Evolutionary conservation across 1,284 basidiomycete species (phyloP).

Genomic region (Leccinum pallidistipes): DNA sequence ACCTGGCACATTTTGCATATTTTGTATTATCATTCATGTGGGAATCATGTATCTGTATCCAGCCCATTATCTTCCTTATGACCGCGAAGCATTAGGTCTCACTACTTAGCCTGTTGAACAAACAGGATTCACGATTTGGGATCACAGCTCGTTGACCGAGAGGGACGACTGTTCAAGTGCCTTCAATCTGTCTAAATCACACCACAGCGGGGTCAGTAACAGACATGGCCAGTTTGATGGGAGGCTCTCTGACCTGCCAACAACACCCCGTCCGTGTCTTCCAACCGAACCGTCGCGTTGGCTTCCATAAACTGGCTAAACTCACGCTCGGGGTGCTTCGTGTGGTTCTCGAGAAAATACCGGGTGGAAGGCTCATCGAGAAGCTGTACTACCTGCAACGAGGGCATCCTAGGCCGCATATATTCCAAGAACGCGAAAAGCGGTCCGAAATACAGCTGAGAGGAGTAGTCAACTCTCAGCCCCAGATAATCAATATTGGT

Average conservation of each 20-base stretch:
- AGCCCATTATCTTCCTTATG: slow-evolving; percentile 2
- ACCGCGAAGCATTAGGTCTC: neutral
- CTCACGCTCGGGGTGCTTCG: slow-evolving; percentile 8
- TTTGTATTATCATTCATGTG: slow-evolving; percentile 32
- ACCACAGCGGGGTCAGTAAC: neutral
- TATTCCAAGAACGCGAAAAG: slow-evolving; percentile 16
- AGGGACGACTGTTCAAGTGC: neutral
- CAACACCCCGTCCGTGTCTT: slow-evolving; percentile 26
- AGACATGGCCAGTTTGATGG: neutral
- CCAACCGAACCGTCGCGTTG: slow-evolving; percentile 18
- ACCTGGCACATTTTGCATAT: slow-evolving; percentile 24
- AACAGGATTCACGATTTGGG: neutral
- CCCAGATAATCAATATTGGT: slow-evolving; percentile 8
- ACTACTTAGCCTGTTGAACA: neutral
- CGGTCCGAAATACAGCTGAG: slow-evolving; percentile 2
- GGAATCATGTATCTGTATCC: slow-evolving; percentile 21
- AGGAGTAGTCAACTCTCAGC: slow-evolving; percentile 3
- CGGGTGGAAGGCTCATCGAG: slow-evolving; percentile 16
- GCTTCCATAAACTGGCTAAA: slow-evolving; percentile 9
- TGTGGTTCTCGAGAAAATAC: slow-evolving; percentile 19
- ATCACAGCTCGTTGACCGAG: neutral
- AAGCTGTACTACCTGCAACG: slow-evolving; percentile 26
- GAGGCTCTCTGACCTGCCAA: slow-evolving; percentile 21
- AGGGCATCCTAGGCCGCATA: slow-evolving; percentile 15
- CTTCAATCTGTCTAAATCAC: neutral